Conservation (phyloP, 192 early-diverging fungal species). For the Obelidium mucronatum region DNA sequence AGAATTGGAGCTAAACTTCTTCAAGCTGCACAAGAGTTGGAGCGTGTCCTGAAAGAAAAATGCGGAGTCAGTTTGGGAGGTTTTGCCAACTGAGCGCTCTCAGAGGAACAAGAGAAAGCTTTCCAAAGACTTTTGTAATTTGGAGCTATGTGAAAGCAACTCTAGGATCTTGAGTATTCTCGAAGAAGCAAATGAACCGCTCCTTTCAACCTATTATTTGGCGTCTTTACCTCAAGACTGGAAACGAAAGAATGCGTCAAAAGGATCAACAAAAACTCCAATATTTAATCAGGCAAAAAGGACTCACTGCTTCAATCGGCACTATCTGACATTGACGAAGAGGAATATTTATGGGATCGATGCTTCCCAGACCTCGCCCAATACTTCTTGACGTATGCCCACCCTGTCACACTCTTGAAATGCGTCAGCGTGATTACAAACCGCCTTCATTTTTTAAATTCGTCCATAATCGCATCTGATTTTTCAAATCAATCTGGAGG, state of each 20-base stretch:
- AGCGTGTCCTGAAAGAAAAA: slow-evolving; percentile 32
- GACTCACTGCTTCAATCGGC: slow-evolving; percentile 68
- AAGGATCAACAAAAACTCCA: slow-evolving; percentile 39
- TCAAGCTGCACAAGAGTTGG: slow-evolving; percentile 59
- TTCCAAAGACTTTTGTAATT: background rate
- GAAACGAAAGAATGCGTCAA: slow-evolving; percentile 20
- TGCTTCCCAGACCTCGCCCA: slow-evolving; percentile 73
- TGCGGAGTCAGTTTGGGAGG: slow-evolving; percentile 8
- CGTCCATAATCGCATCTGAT: slow-evolving; percentile 65
- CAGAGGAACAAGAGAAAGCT: background rate
- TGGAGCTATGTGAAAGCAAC: slow-evolving; percentile 34
- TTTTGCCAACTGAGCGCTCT: no score
- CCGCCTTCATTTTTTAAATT: slow-evolving; percentile 70
- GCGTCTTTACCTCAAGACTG: no score
- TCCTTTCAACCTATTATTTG: slow-evolving; percentile 36
- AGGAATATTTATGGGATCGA: slow-evolving; percentile 71
- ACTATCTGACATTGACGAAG: slow-evolving; percentile 60
- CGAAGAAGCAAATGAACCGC: slow-evolving; percentile 44
- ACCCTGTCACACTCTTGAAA: slow-evolving; percentile 52
- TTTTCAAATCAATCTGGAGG: slow-evolving; percentile 51
- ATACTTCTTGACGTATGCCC: slow-evolving; percentile 61
- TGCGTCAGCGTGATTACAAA: slow-evolving; percentile 65
- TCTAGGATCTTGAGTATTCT: slow-evolving; percentile 51
- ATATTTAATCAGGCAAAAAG: slow-evolving; percentile 25
- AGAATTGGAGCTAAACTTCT: slow-evolving; percentile 68